These are phyloP conservation scores for Ascochyta koolunga DNA, from an alignment of 2,329 filamentous ascomycete genomes.

Conservation along the genomic window DNA sequence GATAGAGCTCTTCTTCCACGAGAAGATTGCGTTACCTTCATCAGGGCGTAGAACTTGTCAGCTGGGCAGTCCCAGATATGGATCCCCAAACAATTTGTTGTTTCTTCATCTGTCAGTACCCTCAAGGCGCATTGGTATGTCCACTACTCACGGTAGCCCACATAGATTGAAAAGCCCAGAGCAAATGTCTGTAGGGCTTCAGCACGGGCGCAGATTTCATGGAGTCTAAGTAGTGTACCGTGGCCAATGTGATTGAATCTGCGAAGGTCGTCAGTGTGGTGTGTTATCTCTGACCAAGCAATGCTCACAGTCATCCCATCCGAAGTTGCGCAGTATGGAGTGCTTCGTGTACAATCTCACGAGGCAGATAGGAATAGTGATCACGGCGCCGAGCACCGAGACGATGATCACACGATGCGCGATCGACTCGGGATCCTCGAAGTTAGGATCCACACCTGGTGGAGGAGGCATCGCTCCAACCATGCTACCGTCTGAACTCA, in stretches of 20 bases:
- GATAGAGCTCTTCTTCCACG: background rate
- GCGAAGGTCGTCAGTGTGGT: background rate
- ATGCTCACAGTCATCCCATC: slow-evolving; percentile 21
- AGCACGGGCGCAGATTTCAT: background rate
- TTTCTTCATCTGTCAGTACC: slow-evolving; percentile 14
- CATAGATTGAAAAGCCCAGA: slow-evolving; percentile 19
- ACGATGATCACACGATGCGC: slow-evolving; percentile 22
- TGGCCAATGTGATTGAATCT: slow-evolving; percentile 18
- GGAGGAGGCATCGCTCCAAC: slow-evolving; percentile 9
- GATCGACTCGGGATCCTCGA: slow-evolving; percentile 20
- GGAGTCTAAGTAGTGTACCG: background rate
- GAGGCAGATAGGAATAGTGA: slow-evolving; percentile 18
- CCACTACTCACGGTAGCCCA: slow-evolving; percentile 13
- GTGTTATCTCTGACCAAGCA: background rate
- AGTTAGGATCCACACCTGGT: slow-evolving; percentile 5
- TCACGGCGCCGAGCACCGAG: slow-evolving; percentile 15
- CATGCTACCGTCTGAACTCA: background rate
- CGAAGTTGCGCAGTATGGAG: slow-evolving; percentile 19
- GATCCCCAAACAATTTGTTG: slow-evolving; percentile 22
- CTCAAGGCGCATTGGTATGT: background rate
- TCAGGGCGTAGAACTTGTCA: slow-evolving; percentile 16
- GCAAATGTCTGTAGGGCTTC: slow-evolving; percentile 13
- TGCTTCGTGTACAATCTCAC: slow-evolving; percentile 23
- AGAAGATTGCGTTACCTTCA: slow-evolving; percentile 16
- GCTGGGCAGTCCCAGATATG: slow-evolving; percentile 22